Conservation (phyloP, 257 asterid genomes). For the Solanum peruvianum region DNA sequence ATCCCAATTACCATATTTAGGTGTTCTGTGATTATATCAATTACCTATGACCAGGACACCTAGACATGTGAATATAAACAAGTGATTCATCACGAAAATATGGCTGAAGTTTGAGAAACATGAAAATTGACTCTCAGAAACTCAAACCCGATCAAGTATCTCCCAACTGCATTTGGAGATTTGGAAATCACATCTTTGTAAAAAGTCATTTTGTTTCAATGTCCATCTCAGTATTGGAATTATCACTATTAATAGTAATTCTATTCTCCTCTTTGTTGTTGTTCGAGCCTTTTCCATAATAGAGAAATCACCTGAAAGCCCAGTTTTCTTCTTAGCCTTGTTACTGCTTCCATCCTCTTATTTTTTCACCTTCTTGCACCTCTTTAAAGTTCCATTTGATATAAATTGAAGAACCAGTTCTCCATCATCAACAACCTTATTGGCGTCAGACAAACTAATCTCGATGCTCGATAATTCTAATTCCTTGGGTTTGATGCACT, state of each 20-base stretch:
- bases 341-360: slow-evolving; percentile 23
- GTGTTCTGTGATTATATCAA: slow-evolving; percentile 71
- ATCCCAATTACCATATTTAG: slow-evolving; percentile 87
- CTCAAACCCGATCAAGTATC: neutral
- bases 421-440: slow-evolving; percentile 15
- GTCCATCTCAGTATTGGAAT: neutral
- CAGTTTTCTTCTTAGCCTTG: slow-evolving; percentile 21
- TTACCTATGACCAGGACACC: slow-evolving; percentile 55
- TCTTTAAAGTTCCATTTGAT: slow-evolving; percentile 3
- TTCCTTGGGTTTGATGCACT: slow-evolving; percentile 6
- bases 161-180: neutral
- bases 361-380: slow-evolving; percentile 40
- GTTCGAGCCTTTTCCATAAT: neutral
- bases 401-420: neutral
- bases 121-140: neutral
- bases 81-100: neutral
- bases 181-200: neutral
- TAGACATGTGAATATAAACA: slow-evolving; percentile 2
- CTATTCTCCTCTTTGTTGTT: slow-evolving; percentile 3
- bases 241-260: slow-evolving; percentile 1
- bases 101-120: neutral
- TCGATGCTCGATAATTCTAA: slow-evolving; percentile 40
- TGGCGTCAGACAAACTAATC: slow-evolving; percentile 29
- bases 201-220: neutral
- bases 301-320: slow-evolving; percentile 5